Base-by-base conservation (phyloP, 2,329 filamentous ascomycete species). In the Beauveria bassiana region DNA sequence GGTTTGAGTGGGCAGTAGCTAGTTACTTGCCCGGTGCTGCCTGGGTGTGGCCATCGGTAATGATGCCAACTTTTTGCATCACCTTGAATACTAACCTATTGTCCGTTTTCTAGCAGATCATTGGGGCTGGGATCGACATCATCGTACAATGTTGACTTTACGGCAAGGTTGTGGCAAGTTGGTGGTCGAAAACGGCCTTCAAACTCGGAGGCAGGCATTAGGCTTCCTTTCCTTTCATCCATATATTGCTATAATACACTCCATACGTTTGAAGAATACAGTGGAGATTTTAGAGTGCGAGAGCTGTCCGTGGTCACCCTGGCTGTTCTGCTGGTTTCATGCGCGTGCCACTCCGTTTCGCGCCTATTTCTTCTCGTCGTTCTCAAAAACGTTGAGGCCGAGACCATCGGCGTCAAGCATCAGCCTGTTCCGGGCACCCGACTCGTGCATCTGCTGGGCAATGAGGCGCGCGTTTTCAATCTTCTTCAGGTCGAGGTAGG, bases 401-500 rank as follows among this genome's bases (percentile, higher is more conserved):
- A 99, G 79, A 50, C 93, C 95, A 74, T 95, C 88, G 7, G 91
- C 85, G 72, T 99, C 95, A 65, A 99, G 83, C 77, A 97, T 91
- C 69, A 99, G 81, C 79, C 95, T 95, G 81, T 99, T 99, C 80
- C 87, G 87, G 74, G 90, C 88, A 63, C 90, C 90, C 62, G 83
- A 83, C 75, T 96, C 91, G 76, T 97, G 91, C 70, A 99, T 75
- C 68, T 96, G 87, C 68, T 82, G 77, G n/a, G 95, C 95, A 76
- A 99, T 96, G 62, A 86, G 83, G 67, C 91, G 85, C 7, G 95
- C 95, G 71, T 97, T 99, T 81, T 99, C 95, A 70, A 99, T 96
- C 83, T 96, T 95, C 79, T 96, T 91, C 73, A 99, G 85, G 78
- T 98, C 95, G 66, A 99, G 86, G 75, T 99, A 99, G 66, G 91